phyloP scores from a whole-genome alignment of 2,329 filamentous ascomycete species.

The Plenodomus biglobosus region DNA sequence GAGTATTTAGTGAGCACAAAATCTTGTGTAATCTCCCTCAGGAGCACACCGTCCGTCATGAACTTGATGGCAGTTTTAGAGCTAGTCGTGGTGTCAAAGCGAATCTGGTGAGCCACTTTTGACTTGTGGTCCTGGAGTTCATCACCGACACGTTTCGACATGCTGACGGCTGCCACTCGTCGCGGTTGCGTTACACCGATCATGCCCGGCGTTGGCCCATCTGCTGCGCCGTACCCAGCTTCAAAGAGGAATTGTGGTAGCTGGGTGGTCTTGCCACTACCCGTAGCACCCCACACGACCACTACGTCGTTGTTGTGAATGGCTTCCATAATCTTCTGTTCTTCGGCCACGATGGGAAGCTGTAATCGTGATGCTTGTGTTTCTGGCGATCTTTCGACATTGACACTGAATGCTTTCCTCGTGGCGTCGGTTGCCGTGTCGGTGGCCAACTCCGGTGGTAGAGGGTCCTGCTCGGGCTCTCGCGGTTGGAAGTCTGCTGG shows the following conservation, averaged over 20 bases:
- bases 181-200: conserved; percentile 94
- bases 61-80: conserved; percentile 91
- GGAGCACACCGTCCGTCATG: conserved; percentile 96
- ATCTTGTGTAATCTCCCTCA: conserved; percentile 88
- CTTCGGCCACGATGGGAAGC: conserved; percentile 88
- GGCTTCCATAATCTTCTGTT: conserved; percentile 97
- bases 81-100: conserved; percentile 83
- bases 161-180: conserved; percentile 92
- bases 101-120: conserved; percentile 84
- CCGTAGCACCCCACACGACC: conserved; percentile 90
- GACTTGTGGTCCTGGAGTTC: conserved; percentile 79
- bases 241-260: conserved; percentile 96
- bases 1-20: conserved; percentile 89
- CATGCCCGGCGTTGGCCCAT: conserved; percentile 82
- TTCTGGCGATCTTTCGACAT: conserved; percentile 67
- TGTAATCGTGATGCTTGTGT: conserved; percentile 78
- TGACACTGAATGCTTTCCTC: conserved; percentile 75
- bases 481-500: conserved; percentile 68
- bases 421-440: conserved; percentile 58
- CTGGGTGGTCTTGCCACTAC: conserved; percentile 97
- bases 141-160: conserved; percentile 86
- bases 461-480: conserved; percentile 68
- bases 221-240: conserved; percentile 79
- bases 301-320: conserved; percentile 89
- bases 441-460: conserved; percentile 65